Conservation (phyloP, 2,329 filamentous ascomycete species). For the Phoma sp. region DNA sequence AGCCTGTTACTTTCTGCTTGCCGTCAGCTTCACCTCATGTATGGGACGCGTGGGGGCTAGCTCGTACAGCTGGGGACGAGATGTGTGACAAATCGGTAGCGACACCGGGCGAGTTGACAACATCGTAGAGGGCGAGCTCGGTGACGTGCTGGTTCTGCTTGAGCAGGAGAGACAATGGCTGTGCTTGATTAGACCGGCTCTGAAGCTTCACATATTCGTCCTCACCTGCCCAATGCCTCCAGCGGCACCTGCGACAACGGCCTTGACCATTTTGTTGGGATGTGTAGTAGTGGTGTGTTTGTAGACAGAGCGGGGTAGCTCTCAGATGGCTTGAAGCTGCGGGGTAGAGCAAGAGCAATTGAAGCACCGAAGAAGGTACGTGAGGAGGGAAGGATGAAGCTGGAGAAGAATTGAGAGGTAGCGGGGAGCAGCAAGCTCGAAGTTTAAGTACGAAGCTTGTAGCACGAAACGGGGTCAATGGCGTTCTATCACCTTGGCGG, state of each 20-base stretch:
- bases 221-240: constrained; percentile 97
- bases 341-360: constrained; percentile 23
- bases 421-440: constrained; percentile 21
- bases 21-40: constrained; percentile 26
- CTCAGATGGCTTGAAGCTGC: constrained; percentile 6
- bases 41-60: constrained; percentile 13
- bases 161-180: constrained; percentile 96
- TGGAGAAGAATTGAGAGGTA: constrained; percentile 18
- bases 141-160: constrained; percentile 88
- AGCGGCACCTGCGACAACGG: constrained; percentile 85
- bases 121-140: constrained; percentile 97
- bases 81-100: constrained; percentile 97
- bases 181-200: constrained; percentile 25
- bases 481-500: constrained; percentile 16
- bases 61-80: constrained; percentile 79
- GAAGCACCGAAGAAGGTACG: constrained; percentile 20
- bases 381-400: constrained; percentile 9
- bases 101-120: constrained; percentile 97
- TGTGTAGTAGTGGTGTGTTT: constrained; percentile 17
- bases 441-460: constrained; percentile 34
- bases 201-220: constrained; percentile 5
- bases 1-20: constrained; percentile 77
- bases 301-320: constrained; percentile 25
- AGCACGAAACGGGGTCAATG: constrained; percentile 35
- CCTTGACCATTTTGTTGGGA: constrained; percentile 50